These are phyloP conservation scores for Lipomyces kockii DNA, from an alignment of 805 yeast species.

Conservation along the genomic window DNA sequence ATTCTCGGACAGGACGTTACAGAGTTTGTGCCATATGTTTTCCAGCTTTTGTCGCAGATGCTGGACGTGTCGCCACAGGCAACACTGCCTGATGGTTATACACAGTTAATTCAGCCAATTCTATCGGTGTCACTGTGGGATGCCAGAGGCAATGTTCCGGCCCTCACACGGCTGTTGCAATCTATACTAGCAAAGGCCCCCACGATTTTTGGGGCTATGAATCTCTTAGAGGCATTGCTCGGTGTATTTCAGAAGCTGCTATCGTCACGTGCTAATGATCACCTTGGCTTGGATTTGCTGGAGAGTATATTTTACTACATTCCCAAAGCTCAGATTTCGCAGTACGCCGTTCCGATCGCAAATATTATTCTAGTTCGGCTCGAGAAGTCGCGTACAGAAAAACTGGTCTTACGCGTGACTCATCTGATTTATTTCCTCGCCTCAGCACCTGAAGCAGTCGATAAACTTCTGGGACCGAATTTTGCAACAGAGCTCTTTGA, in stretches of 20 bases:
- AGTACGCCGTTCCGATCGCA: constrained; percentile 72
- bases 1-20: constrained; percentile 84
- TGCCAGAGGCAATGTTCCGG: constrained; percentile 89
- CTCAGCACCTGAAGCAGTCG: constrained; percentile 49
- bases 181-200: constrained; percentile 60
- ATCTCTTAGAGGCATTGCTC: constrained; percentile 69
- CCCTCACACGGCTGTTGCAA: constrained; percentile 77
- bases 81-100: constrained; percentile 65
- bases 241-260: constrained; percentile 97
- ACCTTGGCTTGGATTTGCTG: constrained; percentile 81
- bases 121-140: constrained; percentile 95
- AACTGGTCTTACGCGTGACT: constrained; percentile 71
- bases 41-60: constrained; percentile 84
- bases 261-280: constrained; percentile 80
- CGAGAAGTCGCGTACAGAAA: constrained; percentile 80
- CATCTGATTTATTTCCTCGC: constrained; percentile 60
- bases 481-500: constrained; percentile 71
- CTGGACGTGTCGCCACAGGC: constrained; percentile 62
- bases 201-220: constrained; percentile 49
- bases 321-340: constrained; percentile 55
- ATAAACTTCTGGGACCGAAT: constrained; percentile 49
- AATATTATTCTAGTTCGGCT: constrained; percentile 77
- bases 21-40: constrained; percentile 90
- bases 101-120: constrained; percentile 74
- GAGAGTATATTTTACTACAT: constrained; percentile 67